phyloP scores from a whole-genome alignment of 176 grass and related monocot species.

The Carex parvula region DNA sequence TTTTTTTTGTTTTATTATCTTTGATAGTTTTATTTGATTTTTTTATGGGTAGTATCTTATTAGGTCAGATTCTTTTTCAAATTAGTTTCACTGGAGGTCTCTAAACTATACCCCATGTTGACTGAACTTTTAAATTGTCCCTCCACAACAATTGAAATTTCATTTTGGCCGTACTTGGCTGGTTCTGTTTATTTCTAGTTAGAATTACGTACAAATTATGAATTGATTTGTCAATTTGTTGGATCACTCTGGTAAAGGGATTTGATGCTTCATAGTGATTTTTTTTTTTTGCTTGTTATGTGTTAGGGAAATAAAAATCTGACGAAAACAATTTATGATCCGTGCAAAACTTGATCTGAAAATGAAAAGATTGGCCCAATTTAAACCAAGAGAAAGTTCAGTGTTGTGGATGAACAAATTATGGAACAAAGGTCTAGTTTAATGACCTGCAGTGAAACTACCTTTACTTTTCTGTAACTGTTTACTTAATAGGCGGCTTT shows the following conservation, averaged over 20 bases:
- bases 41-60: not conserved
- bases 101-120: not conserved
- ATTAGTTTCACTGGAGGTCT: not conserved
- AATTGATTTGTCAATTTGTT: slow-evolving; percentile 7
- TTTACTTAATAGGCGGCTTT: not conserved
- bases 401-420: not conserved
- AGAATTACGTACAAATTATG: not conserved
- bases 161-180: not conserved
- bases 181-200: not conserved
- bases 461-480: not conserved
- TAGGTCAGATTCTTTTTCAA: not conserved
- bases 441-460: slow-evolving; percentile 4
- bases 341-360: not conserved
- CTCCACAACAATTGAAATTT: not conserved
- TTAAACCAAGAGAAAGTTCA: not conserved
- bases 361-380: not conserved
- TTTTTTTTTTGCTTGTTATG: not conserved
- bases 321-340: not conserved
- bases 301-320: not conserved
- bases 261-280: not conserved
- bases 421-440: slow-evolving; percentile 3
- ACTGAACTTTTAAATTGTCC: not conserved
- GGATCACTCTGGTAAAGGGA: not conserved
- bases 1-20: slow-evolving; percentile 13
- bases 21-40: not conserved